Conservation (phyloP, 2,329 filamentous ascomycete species). For the Pseudogymnoascus verrucosus region DNA sequence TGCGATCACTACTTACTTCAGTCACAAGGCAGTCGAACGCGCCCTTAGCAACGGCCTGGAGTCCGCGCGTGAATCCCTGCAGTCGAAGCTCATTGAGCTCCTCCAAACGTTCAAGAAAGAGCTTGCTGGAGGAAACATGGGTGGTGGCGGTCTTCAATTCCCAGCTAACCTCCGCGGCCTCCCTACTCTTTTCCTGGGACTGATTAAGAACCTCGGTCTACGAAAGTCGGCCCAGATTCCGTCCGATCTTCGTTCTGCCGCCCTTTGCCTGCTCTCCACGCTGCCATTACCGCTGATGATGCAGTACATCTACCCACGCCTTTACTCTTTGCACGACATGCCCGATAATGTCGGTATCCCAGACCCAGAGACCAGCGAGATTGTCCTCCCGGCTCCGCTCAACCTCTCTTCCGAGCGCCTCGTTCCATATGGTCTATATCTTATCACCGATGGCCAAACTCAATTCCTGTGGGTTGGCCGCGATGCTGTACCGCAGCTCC, state of each 20-base stretch:
- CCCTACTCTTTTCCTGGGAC: slow-evolving; percentile 80
- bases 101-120: slow-evolving; percentile 96
- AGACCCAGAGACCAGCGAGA: slow-evolving; percentile 79
- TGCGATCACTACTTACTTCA: slow-evolving; percentile 89
- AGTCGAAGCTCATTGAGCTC: slow-evolving; percentile 86
- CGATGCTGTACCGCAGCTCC: slow-evolving; percentile 81
- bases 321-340: slow-evolving; percentile 93
- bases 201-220: slow-evolving; percentile 94
- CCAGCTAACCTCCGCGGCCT: slow-evolving; percentile 84
- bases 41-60: slow-evolving; percentile 80
- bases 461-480: slow-evolving; percentile 96
- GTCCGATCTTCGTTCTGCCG: slow-evolving; percentile 85
- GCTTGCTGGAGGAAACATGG: slow-evolving; percentile 90
- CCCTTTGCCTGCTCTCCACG: slow-evolving; percentile 88
- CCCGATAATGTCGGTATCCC: slow-evolving; percentile 84
- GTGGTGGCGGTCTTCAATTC: slow-evolving; percentile 84
- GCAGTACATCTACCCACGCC: slow-evolving; percentile 81
- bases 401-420: slow-evolving; percentile 86
- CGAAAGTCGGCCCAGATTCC: slow-evolving; percentile 91
- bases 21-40: slow-evolving; percentile 93
- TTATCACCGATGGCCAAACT: slow-evolving; percentile 94
- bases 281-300: slow-evolving; percentile 82
- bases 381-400: slow-evolving; percentile 72
- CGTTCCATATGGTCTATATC: slow-evolving; percentile 82
- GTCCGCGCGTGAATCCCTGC: slow-evolving; percentile 80